Evolutionary conservation across 345 rosid genomes (phyloP).

Genomic region (Rubroshorea leprosula): DNA sequence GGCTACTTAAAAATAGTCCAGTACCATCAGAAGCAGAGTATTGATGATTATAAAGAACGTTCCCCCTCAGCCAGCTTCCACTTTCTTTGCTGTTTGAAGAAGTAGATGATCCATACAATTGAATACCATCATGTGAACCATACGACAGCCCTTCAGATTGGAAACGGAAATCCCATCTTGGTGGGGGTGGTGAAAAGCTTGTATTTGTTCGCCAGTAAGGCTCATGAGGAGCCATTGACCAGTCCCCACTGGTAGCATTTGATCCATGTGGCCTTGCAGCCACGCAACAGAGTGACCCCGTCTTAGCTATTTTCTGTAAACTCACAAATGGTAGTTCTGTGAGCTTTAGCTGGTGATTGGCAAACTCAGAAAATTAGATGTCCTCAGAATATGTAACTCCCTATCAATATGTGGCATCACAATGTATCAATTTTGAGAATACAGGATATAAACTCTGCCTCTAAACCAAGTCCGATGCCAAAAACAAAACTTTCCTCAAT

Average conservation of each 20-base stretch:
- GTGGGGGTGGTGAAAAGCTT: slow-evolving; percentile 53
- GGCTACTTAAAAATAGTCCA: slow-evolving; percentile 33
- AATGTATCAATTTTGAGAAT: not conserved
- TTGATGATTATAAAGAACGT: slow-evolving; percentile 25
- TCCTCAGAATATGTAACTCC: too few species aligned
- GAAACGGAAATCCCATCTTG: slow-evolving; percentile 48
- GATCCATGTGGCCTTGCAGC: slow-evolving; percentile 78
- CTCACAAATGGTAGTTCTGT: slow-evolving; percentile 4
- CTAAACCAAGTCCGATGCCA: not conserved
- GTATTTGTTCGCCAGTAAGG: slow-evolving; percentile 59
- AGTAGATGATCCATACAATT: slow-evolving; percentile 43
- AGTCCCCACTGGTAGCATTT: slow-evolving; percentile 34
- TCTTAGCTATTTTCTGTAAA: slow-evolving; percentile 47
- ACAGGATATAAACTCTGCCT: too few species aligned
- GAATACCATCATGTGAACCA: slow-evolving; percentile 30
- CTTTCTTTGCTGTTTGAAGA: slow-evolving; percentile 54
- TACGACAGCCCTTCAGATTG: slow-evolving; percentile 35
- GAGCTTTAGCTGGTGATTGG: slow-evolving; percentile 6
- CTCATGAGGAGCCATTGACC: slow-evolving; percentile 52
- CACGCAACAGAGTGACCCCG: slow-evolving; percentile 75
- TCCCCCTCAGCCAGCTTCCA: slow-evolving; percentile 34
- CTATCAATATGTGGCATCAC: too few species aligned
- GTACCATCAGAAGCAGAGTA: slow-evolving; percentile 33
- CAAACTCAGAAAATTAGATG: too few species aligned
- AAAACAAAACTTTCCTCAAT: not conserved